These are phyloP conservation scores for Aegilops bicornis DNA, from an alignment of 176 grass and related monocot species.

Conservation along the genomic window DNA sequence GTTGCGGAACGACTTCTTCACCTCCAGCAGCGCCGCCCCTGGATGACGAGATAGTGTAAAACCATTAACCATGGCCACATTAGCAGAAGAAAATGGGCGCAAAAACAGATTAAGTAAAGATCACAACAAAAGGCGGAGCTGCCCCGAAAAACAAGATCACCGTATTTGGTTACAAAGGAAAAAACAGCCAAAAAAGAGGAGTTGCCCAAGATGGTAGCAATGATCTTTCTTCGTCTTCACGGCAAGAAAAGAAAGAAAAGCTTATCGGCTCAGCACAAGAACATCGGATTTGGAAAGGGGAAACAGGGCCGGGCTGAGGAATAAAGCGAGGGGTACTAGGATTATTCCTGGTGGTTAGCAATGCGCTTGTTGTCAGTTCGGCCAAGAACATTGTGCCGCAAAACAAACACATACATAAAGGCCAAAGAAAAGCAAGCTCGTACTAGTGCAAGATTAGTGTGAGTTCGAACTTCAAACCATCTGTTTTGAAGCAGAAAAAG, in stretches of 20 bases:
- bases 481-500: neutral
- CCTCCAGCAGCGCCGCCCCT: slow-evolving; percentile 83
- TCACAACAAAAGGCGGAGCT: too few relatives aligned
- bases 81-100: neutral
- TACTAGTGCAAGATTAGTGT: neutral
- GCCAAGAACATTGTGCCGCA: neutral
- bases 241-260: neutral
- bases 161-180: too few relatives aligned
- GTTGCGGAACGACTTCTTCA: slow-evolving; percentile 97
- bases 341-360: slow-evolving; percentile 6
- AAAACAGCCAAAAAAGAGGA: neutral
- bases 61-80: neutral
- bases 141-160: too few relatives aligned
- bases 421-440: neutral
- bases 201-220: neutral
- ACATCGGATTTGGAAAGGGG: slow-evolving; percentile 15
- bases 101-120: neutral
- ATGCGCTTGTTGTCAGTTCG: neutral
- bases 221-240: neutral
- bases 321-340: neutral
- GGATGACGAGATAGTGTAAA: neutral
- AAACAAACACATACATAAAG: neutral
- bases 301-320: neutral
- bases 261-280: neutral
- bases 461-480: neutral